Evolutionary conservation across 1,284 basidiomycete genomes (phyloP).

Genomic region (Leccinum solheimii): DNA sequence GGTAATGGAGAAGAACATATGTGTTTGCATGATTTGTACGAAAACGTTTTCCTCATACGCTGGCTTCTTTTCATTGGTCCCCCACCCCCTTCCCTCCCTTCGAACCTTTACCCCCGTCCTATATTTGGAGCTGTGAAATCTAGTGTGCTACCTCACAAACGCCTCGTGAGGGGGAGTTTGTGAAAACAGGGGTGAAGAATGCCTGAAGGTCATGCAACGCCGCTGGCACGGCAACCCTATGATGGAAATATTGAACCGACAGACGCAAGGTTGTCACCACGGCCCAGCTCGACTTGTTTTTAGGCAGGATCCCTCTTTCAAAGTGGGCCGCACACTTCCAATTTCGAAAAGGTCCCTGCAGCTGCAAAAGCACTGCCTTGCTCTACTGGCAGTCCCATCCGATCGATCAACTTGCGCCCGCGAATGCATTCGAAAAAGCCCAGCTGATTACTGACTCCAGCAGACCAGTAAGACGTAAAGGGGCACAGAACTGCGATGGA

Average conservation of each 20-base stretch:
- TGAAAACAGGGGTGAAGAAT: slow-evolving; percentile 2
- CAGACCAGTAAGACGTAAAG: neutral
- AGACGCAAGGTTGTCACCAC: neutral
- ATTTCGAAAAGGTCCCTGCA: slow-evolving; percentile 3
- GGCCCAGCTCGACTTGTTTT: neutral
- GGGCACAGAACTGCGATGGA: slow-evolving; percentile 1
- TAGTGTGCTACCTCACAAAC: slow-evolving; percentile 21
- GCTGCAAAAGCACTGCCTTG: slow-evolving; percentile 7
- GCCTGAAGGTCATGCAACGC: neutral
- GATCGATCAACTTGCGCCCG: slow-evolving; percentile 6
- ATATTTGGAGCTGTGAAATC: neutral
- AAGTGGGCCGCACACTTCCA: neutral
- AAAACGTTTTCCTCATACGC: neutral
- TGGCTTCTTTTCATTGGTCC: neutral
- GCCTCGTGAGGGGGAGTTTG: slow-evolving; percentile 20
- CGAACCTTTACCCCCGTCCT: neutral
- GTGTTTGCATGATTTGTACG: neutral
- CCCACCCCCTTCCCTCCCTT: neutral
- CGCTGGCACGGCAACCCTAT: neutral
- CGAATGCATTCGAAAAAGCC: slow-evolving; percentile 3
- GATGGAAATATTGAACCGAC: slow-evolving; percentile 1
- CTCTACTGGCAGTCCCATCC: neutral
- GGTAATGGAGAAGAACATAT: neutral
- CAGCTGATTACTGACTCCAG: neutral
- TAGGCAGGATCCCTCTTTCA: neutral